A percentile compares a stretch with the other conserved stretches of the same genome.
Evolutionary conservation across 2,329 filamentous ascomycete genomes (phyloP).

Genomic region (Nothophaeocryptopus gaeumannii): DNA sequence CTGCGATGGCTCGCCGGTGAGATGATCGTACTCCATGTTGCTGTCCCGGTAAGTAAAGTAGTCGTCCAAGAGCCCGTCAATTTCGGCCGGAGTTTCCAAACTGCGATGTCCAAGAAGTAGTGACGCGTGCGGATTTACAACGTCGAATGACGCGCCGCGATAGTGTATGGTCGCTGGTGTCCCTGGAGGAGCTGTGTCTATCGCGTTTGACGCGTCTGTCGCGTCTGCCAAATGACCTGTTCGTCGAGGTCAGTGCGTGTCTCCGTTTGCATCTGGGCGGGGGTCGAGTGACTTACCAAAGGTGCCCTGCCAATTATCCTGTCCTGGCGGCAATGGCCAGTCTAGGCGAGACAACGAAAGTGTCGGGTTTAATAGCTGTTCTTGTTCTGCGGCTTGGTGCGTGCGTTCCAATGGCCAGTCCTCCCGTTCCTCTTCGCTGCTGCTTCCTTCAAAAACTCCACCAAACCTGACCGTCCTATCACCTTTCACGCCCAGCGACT

Average conservation of each 20-base stretch:
- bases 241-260: slow-evolving; percentile 10
- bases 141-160: slow-evolving; percentile 34
- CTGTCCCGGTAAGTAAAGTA: slow-evolving; percentile 27
- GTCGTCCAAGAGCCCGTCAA: slow-evolving; percentile 34
- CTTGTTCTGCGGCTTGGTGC: background rate
- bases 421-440: too few relatives aligned
- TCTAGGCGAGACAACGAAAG: slow-evolving; percentile 30
- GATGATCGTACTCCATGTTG: slow-evolving; percentile 11
- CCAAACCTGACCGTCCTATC: too few relatives aligned
- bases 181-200: slow-evolving; percentile 18
- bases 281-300: slow-evolving; percentile 24
- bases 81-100: slow-evolving; percentile 35
- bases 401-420: too few relatives aligned
- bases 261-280: background rate
- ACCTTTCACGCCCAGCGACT: too few relatives aligned
- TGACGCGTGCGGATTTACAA: slow-evolving; percentile 36
- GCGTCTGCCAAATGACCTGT: slow-evolving; percentile 21
- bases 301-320: slow-evolving; percentile 27
- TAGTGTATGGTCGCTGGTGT: slow-evolving; percentile 32
- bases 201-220: too few relatives aligned
- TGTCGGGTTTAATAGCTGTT: slow-evolving; percentile 18
- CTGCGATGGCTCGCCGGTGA: slow-evolving; percentile 20
- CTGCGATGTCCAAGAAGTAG: slow-evolving; percentile 28
- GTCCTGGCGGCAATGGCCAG: slow-evolving; percentile 30
- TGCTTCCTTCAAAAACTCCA: too few relatives aligned